Base-by-base conservation (phyloP, 139 green algal genomes). In the Closterium sp. region DNA sequence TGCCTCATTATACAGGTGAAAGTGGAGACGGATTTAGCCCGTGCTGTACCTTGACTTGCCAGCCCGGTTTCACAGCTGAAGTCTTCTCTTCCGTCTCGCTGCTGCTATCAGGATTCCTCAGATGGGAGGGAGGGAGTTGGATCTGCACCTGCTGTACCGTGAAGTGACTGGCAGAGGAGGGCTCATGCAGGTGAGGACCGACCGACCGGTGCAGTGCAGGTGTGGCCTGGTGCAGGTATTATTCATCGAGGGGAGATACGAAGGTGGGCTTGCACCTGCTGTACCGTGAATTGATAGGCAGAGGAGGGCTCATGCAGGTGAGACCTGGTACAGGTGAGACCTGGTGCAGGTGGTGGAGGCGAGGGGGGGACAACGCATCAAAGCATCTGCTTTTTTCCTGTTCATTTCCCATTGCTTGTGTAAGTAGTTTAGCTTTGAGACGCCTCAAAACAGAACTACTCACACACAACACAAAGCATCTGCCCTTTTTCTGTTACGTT, bases 71-170 rank as follows among this genome's bases (percentile, higher is more conserved):
- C 55, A 76, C 55, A 28, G 25, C 9, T 19, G 25, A 28, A 10
- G n/a, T n/a, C n/a, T n/a, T n/a, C n/a, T n/a, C n/a, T n/a, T n/a
- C n/a, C 16, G 23, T 76, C 55, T 76, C 16, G 16, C 55, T 76
- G 38, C 38, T 66, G 38, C 38, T 1, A 23, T 28, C 90, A 93
- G 90, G 87, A 92, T 92, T 12, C 90, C 90, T 16, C 84, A 92
- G 28, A 91, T 93, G 90, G 90, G 87, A 32, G 90, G 90, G 21
- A 93, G 91, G 35, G 90, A 93, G 90, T 33, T 93, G 25, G 90
- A 93, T 31, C 55, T 93, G 33, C 90, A 93, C 87, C 23, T 92
- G 76, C 90, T 93, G 64, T 93, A 93, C 90, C 30, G 87, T 32
- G 90, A 93, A 76, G 90, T 93, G n/a, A 93, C 90, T 32, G 43